Evolutionary conservation across 192 early-diverging fungal species (phyloP), one percentile per base, ranked within the genome.

Genomic region (Coemansia sp.): DNA sequence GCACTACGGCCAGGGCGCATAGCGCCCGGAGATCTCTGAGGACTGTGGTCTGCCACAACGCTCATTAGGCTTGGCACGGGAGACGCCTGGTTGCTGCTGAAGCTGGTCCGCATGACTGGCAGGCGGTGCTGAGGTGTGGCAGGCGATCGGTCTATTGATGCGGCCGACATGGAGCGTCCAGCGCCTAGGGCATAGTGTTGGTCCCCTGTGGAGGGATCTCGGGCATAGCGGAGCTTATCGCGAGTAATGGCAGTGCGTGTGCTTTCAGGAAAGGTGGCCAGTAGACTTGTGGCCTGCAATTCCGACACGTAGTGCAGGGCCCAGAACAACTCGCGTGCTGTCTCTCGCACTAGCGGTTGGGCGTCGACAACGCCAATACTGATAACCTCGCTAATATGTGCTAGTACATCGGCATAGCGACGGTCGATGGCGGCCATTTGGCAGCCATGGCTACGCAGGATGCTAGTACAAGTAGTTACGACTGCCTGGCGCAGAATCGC

Each of bases 321-420:
- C 82, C 82, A 84, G 61, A 76, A 78, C 59, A 84, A 57, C 65
- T 84, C 70, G 9, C 82, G 76, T 40, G 77, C 60, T 21, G 66
- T 40, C 55, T 78, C 82, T 30, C 82, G 52, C 21, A 79, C 82
- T 1, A 68, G 58, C 21, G 82, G 82, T 65, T 75, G 74, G 5
- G 82, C 73, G 53, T 84, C 82, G 4, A 46, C 60, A n/a, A 79
- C 53, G n/a, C 67, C 77, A 8, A 52, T 30, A 30, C 58, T 69
- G 11, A 46, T 28, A 30, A 79, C 58, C 2, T 66, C 73, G 13
- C 43, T 55, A 32, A 82, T 49, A 2, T 23, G 30, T 3, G 60
- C 23, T n/a, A 82, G 55, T 10, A 69, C 38, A 6, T 82, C 80
- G 14, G 42, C 39, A 35, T 23, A 59, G 59, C 80, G 72, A 28